A percentile compares a stretch with the other conserved stretches of the same genome.
Evolutionary conservation across 2,329 filamentous ascomycete species (phyloP).

Genomic region (Apiospora hydei): DNA sequence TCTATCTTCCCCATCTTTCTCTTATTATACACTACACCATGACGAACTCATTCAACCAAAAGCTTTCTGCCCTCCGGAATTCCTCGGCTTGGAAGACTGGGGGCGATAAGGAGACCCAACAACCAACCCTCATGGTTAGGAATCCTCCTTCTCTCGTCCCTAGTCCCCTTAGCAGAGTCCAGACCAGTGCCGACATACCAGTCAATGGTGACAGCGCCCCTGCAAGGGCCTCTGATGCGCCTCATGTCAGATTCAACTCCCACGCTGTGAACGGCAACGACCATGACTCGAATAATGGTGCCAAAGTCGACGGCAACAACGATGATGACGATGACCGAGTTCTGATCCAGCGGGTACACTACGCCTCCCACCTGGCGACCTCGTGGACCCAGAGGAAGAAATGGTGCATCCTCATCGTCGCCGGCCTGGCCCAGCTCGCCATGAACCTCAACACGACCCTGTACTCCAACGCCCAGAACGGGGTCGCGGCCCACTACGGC

Average conservation of each 20-base stretch:
- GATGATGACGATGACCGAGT: conserved; percentile 2
- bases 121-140: background rate
- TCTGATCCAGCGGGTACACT: conserved; percentile 62
- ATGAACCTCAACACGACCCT: conserved; percentile 81
- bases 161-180: background rate
- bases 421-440: conserved; percentile 74
- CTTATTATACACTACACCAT: background rate
- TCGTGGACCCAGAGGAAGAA: conserved; percentile 66
- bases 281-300: background rate
- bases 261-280: background rate
- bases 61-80: background rate
- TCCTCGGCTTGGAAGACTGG: background rate
- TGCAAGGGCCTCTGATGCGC: background rate
- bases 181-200: background rate
- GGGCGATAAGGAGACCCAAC: background rate
- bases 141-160: background rate
- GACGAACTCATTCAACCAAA: background rate
- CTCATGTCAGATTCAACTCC: background rate
- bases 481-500: conserved; percentile 69
- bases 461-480: conserved; percentile 70
- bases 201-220: background rate
- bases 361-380: conserved; percentile 69
- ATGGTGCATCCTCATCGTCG: conserved; percentile 71
- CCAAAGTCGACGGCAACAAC: background rate
- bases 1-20: background rate